Evolutionary conservation across 2,329 filamentous ascomycete genomes (phyloP), one percentile per base, ranked within the genome.

Genomic region (Penicillium sp.): DNA sequence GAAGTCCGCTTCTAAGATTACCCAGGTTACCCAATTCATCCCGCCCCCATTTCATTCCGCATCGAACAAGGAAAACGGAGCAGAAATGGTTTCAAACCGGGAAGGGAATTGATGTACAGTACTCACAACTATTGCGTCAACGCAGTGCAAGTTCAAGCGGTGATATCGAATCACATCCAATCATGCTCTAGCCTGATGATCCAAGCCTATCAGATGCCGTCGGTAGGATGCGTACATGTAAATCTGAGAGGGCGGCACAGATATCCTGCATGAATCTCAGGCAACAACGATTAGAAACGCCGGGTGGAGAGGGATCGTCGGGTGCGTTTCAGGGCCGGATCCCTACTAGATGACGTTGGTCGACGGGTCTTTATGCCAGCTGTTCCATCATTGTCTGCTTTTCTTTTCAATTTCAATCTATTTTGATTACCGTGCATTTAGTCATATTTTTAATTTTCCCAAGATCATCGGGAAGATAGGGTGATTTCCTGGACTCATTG

Each of bases 1-100:
- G 56, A 64, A 15, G 60, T 65, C 31, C 53, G 61, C 2, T 65
- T 64, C 20, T 65, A 55, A 55, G 26, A 15, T 7, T 2, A 4
- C 18, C 15, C 27, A 23, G 9, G 6, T 22, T 20, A 5, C 22
- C 20, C 20, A 11, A n/a, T 14, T 42, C 22, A 12, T 22, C 40
- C 20, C 40, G 40, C 11, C 22, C 37, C 11, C 22, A 25, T 15
- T 23, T 2, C 20, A 7, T 42, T 22, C 40, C 40, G 6, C 40
- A n/a, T 42, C 11, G 6, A 22, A 33, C 11, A 31, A 14, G n/a
- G 5, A 14, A 31, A 4, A 47, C 5, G 15, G 18, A 22, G 23
- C 4, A 31, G n/a, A 7, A 18, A 37, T 18, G 18, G 18, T 20
- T 12, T 47, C 6, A 23, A 15, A 15, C 23, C 8, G 25, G 27